Conservation (phyloP, 129 eudicot species). For the Helianthus annuus region DNA sequence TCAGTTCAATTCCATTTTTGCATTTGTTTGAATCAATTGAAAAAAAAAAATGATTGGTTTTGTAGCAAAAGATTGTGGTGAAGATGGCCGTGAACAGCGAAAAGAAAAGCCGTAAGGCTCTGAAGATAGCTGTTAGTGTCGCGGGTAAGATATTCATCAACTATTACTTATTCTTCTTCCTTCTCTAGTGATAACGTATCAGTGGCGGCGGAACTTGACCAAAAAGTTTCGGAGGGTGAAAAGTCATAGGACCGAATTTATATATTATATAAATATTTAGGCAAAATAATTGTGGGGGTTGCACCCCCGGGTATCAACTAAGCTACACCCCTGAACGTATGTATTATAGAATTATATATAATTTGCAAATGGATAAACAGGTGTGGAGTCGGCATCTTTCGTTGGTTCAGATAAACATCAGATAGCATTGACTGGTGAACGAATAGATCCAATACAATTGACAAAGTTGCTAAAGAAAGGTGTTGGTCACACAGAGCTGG, state of each 20-base stretch:
- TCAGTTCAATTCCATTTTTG: background rate
- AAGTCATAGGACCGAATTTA: too few species aligned
- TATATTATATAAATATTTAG: too few species aligned
- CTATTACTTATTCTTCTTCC: too few species aligned
- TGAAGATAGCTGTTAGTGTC: slow-evolving; percentile 24
- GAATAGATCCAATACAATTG: slow-evolving; percentile 26
- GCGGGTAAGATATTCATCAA: slow-evolving; percentile 1
- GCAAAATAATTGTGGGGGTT: too few species aligned
- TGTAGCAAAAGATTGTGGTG: slow-evolving; percentile 29
- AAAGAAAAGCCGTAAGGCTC: slow-evolving; percentile 24
- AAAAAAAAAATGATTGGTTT: background rate
- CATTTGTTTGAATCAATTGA: background rate
- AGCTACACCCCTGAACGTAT: too few species aligned
- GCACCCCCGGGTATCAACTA: too few species aligned
- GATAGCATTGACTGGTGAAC: slow-evolving; percentile 40
- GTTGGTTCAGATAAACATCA: slow-evolving; percentile 29
- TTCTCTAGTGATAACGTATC: too few species aligned
- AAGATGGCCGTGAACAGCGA: slow-evolving; percentile 9
- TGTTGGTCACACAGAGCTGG: slow-evolving; percentile 26
- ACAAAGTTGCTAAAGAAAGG: slow-evolving; percentile 15
- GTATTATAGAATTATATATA: too few species aligned
- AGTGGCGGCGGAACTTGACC: too few species aligned
- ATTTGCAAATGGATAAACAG: background rate
- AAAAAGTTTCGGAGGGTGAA: too few species aligned
- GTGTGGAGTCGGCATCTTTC: slow-evolving; percentile 33